Evolutionary conservation across 257 asterid species (phyloP).

Genomic region (Jacaranda copaia): DNA sequence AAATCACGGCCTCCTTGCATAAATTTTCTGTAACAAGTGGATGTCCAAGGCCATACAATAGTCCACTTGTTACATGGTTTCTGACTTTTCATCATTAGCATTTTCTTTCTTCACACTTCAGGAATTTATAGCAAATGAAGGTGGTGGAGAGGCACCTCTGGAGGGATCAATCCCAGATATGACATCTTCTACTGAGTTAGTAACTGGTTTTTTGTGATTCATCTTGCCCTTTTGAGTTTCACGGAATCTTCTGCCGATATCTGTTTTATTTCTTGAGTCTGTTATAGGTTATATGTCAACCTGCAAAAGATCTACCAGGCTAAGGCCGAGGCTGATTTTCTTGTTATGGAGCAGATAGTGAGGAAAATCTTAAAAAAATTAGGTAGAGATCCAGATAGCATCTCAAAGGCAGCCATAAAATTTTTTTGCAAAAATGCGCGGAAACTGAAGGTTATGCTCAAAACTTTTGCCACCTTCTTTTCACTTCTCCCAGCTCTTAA

Average conservation of each 20-base stretch:
- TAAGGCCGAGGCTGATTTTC: conserved; percentile 93
- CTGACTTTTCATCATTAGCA: conserved; percentile 24
- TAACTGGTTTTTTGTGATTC: conserved; percentile 37
- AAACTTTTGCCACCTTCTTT: conserved; percentile 21
- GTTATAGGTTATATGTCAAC: conserved; percentile 73
- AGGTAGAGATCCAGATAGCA: conserved; percentile 87
- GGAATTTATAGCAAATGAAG: conserved; percentile 91
- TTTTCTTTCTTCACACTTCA: conserved; percentile 39
- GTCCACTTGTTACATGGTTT: neutral
- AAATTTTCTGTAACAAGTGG: neutral
- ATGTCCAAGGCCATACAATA: conserved; percentile 8
- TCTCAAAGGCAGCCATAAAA: conserved; percentile 76
- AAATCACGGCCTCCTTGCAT: neutral
- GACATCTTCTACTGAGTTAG: conserved; percentile 98
- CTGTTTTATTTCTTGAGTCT: conserved; percentile 25
- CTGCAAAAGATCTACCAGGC: conserved; percentile 91
- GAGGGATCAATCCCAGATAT: conserved; percentile 98
- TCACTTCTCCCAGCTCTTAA: neutral
- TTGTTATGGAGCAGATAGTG: conserved; percentile 67
- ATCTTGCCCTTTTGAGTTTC: conserved; percentile 9
- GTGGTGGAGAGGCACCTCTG: conserved; percentile 92
- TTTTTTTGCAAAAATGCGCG: conserved; percentile 93
- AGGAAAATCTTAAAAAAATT: conserved; percentile 69
- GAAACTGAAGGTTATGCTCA: conserved; percentile 59
- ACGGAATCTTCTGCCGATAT: conserved; percentile 5